These are phyloP conservation scores for Rhizophagus prolifer DNA, from an alignment of 192 early-diverging fungal species.

Conservation along the genomic window DNA sequence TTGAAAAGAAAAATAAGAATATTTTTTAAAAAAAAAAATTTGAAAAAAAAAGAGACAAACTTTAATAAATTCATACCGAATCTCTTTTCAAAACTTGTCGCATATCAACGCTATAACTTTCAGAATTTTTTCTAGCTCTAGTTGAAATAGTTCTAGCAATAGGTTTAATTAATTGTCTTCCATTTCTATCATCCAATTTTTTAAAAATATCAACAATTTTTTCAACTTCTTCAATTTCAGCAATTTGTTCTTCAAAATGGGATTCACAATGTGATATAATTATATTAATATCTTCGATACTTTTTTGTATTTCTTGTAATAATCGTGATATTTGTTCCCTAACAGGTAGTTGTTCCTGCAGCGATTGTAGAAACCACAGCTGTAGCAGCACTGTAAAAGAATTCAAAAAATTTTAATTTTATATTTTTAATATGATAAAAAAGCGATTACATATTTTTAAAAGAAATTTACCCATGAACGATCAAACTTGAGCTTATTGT, in stretches of 20 bases:
- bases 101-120: neutral
- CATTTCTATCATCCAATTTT: neutral
- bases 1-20: too few species aligned
- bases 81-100: neutral
- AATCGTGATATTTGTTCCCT: too few species aligned
- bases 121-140: neutral
- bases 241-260: neutral
- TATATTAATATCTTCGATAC: neutral
- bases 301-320: neutral
- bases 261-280: neutral
- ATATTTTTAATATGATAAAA: too few species aligned
- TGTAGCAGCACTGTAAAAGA: neutral
- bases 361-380: neutral
- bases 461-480: neutral
- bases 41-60: too few species aligned
- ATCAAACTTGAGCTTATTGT: too few species aligned
- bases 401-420: too few species aligned
- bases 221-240: neutral
- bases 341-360: neutral
- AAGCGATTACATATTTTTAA: neutral
- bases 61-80: neutral
- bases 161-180: neutral
- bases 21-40: too few species aligned
- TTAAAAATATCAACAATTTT: neutral
- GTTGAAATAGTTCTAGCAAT: neutral